Evolutionary conservation across 2,329 filamentous ascomycete genomes (phyloP).

Genomic region (Ceratocystis harringtonii): DNA sequence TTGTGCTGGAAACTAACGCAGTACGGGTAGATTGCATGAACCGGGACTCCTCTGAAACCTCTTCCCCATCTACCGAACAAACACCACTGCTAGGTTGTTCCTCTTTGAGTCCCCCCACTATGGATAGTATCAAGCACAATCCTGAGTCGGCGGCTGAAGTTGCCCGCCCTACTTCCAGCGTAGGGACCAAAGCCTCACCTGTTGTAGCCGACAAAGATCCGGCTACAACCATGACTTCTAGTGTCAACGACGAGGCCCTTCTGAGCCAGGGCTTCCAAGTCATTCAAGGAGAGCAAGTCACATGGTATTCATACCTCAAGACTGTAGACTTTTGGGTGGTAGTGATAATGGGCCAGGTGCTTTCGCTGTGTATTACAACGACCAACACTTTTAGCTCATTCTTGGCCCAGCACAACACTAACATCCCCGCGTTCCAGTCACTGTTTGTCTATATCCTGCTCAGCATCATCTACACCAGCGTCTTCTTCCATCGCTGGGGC

Average conservation of each 20-base stretch:
- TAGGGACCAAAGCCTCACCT: conserved; percentile 11
- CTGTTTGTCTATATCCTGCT: conserved; percentile 89
- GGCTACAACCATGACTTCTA: conserved; percentile 5
- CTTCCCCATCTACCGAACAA: background rate
- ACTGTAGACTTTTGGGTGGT: conserved; percentile 83
- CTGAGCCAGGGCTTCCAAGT: conserved; percentile 38
- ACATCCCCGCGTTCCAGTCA: conserved; percentile 87
- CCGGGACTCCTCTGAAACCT: background rate
- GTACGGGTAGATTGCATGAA: background rate
- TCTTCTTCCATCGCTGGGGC: conserved; percentile 68
- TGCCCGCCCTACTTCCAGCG: conserved; percentile 16
- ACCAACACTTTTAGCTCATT: conserved; percentile 84
- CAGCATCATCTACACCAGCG: conserved; percentile 63
- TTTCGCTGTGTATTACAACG: conserved; percentile 77
- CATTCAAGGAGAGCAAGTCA: conserved; percentile 38
- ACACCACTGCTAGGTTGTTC: conserved; percentile 11
- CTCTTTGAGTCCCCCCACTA: conserved; percentile 17
- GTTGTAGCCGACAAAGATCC: conserved; percentile 14
- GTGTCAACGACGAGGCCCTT: conserved; percentile 24
- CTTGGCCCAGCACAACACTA: conserved; percentile 49
- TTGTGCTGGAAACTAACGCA: background rate
- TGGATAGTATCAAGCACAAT: background rate
- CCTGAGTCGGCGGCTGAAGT: background rate
- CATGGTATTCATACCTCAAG: conserved; percentile 60
- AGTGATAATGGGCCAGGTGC: conserved; percentile 63